Conservation (phyloP, 2,329 filamentous ascomycete genomes). For the Metarhizium anisopliae region DNA sequence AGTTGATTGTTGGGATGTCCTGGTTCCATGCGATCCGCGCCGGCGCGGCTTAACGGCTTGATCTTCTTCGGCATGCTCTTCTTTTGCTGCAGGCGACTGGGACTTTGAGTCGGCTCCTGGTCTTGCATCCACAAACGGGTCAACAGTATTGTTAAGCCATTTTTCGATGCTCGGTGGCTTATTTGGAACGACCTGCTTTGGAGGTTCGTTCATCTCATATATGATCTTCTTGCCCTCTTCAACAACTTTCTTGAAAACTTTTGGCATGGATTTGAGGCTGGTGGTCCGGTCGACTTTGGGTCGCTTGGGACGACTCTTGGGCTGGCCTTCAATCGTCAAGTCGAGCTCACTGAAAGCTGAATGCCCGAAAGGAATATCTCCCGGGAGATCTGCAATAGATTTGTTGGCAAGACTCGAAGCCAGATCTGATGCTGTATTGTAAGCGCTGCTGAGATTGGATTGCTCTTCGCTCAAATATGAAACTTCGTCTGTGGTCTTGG, state of each 20-base stretch:
- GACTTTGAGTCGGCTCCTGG: not conserved
- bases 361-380: slow-evolving; percentile 54
- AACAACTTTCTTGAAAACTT: slow-evolving; percentile 55
- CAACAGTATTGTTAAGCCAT: slow-evolving; percentile 54
- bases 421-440: slow-evolving; percentile 21
- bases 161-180: slow-evolving; percentile 56
- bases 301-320: slow-evolving; percentile 30
- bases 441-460: slow-evolving; percentile 16
- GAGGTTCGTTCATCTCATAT: slow-evolving; percentile 49
- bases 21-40: slow-evolving; percentile 1
- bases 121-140: slow-evolving; percentile 47
- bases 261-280: slow-evolving; percentile 53
- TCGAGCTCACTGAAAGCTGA: slow-evolving; percentile 60
- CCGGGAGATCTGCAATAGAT: slow-evolving; percentile 44
- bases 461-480: slow-evolving; percentile 21
- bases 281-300: slow-evolving; percentile 42
- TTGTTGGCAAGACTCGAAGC: slow-evolving; percentile 34
- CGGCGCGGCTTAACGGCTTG: slow-evolving; percentile 1
- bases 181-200: slow-evolving; percentile 38
- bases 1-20: not conserved
- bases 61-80: slow-evolving; percentile 1
- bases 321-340: slow-evolving; percentile 39
- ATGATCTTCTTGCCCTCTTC: slow-evolving; percentile 57
- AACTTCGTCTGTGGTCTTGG: slow-evolving; percentile 17
- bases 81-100: not conserved